Conservation (phyloP, 495 filamentous ascomycete species). For the Aspergillus saccharolyticus region DNA sequence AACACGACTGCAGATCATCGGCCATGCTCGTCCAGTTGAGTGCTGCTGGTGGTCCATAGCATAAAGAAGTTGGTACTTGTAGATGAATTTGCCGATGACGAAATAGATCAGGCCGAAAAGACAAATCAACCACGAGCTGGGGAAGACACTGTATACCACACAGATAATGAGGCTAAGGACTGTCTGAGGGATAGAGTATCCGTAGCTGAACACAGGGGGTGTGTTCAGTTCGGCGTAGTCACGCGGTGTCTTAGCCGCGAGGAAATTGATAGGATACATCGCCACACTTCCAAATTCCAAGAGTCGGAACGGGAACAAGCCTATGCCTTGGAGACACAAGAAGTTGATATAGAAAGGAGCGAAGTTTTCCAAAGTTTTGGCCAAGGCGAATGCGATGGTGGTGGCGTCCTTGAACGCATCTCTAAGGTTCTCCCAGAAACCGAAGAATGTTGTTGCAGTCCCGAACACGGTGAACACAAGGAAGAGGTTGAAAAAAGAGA, state of each 20-base stretch:
- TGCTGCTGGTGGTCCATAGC: slow-evolving; percentile 98
- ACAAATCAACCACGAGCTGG: slow-evolving; percentile 74
- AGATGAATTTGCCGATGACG: slow-evolving; percentile 80
- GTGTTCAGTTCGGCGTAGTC: slow-evolving; percentile 81
- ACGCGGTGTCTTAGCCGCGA: slow-evolving; percentile 81
- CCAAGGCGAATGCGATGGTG: slow-evolving; percentile 70
- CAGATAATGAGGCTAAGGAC: slow-evolving; percentile 91
- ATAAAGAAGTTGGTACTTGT: slow-evolving; percentile 97
- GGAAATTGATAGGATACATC: slow-evolving; percentile 74
- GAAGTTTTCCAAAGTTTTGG: slow-evolving; percentile 65
- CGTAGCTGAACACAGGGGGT: slow-evolving; percentile 88
- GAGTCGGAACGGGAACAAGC: slow-evolving; percentile 87
- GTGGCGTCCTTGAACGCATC: slow-evolving; percentile 73
- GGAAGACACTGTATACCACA: slow-evolving; percentile 87
- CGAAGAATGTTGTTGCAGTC: slow-evolving; percentile 64
- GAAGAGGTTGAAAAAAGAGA: slow-evolving; percentile 99
- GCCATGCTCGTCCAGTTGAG: slow-evolving; percentile 90
- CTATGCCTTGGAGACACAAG: slow-evolving; percentile 87
- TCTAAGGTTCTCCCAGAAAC: slow-evolving; percentile 64
- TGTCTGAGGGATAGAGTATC: slow-evolving; percentile 89
- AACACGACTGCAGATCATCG: slow-evolving; percentile 87
- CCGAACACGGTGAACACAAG: slow-evolving; percentile 89
- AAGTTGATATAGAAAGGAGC: slow-evolving; percentile 89
- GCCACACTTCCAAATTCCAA: slow-evolving; percentile 82
- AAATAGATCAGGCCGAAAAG: slow-evolving; percentile 86